Base-by-base conservation (phyloP, 2,329 filamentous ascomycete species). In the Cryphonectria carpinicola region DNA sequence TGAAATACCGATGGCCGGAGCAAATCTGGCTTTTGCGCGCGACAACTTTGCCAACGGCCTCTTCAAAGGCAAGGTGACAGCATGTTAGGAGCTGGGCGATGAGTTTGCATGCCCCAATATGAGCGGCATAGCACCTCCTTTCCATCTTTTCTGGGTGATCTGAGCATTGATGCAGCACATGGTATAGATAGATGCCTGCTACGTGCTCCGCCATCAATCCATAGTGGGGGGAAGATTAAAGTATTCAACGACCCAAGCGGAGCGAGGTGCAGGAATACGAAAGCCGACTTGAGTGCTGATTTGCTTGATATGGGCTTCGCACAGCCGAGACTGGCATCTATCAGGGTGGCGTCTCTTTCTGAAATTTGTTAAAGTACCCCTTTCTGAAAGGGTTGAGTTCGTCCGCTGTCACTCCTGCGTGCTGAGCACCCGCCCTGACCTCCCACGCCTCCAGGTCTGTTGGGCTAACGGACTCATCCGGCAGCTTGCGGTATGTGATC, bases 401-500 rank as follows among this genome's bases (percentile, higher is more conserved):
- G 76, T 89, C 85, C 41, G 85, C 88, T 2, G 86, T 86, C 68
- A 80, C 84, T 25, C 87, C 87, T 3, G 75, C 76, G 1, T 77
- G 76, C 66, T 75, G 75, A 68, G 73, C 56, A 74, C 79, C 76
- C 25, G 72, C 74, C n/a, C 74, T 68, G 17, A 71, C 72, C 65
- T 70, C 66, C 74, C 76, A 82, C 56, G 77, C 75, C 63, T 79
- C 77, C 32, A 88, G 76, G 10, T 82, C 82, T 0, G 78, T 76
- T 14, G 76, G 72, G 66, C 86, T 84, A 10, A 93, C 85, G 46
- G 86, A 82, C 14, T 78, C 82, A 75, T 93, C 90, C 0, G 87
- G 85, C 28, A 93, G 82, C 67, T 94, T 88, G 61, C 89, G 87
- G 80, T 98, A 98, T 0, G 94, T 97, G 67, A 98, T 92, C 49